Evolutionary conservation across 1,284 basidiomycete genomes (phyloP).

Genomic region (Leccinum angustisporum): DNA sequence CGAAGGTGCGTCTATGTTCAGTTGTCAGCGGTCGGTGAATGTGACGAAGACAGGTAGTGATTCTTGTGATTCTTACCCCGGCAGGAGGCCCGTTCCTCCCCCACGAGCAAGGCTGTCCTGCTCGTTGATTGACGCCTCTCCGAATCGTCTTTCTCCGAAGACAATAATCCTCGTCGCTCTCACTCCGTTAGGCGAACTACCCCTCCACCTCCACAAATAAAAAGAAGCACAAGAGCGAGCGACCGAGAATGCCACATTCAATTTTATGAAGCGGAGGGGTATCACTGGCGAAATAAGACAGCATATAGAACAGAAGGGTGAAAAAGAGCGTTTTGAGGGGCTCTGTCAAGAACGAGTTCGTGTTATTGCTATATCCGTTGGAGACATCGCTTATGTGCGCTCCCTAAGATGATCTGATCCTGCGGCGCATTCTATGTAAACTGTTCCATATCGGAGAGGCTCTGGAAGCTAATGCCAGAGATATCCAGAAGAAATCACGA

Average conservation of each 20-base stretch:
- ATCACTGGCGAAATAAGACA: slow-evolving; percentile 96
- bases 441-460: slow-evolving; percentile 88
- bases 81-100: too few relatives aligned
- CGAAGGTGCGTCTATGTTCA: too few relatives aligned
- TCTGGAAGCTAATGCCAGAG: slow-evolving; percentile 68
- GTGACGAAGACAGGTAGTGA: too few relatives aligned
- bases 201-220: too few relatives aligned
- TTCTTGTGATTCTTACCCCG: too few relatives aligned
- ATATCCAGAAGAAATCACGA: slow-evolving; percentile 73
- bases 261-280: slow-evolving; percentile 90
- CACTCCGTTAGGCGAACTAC: too few relatives aligned
- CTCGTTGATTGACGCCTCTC: too few relatives aligned
- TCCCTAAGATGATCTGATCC: slow-evolving; percentile 72
- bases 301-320: slow-evolving; percentile 95
- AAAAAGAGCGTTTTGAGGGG: slow-evolving; percentile 86
- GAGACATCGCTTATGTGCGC: slow-evolving; percentile 6
- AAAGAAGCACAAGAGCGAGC: slow-evolving; percentile 87
- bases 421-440: slow-evolving; percentile 85
- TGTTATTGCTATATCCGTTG: slow-evolving; percentile 9
- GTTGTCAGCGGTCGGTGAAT: too few relatives aligned
- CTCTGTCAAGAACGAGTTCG: slow-evolving; percentile 72
- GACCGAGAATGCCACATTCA: slow-evolving; percentile 90
- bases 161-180: too few relatives aligned
- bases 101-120: too few relatives aligned
- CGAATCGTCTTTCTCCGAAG: too few relatives aligned